Evolutionary conservation across 345 rosid species (phyloP).

Genomic region (Eucalyptus lansdowneana): DNA sequence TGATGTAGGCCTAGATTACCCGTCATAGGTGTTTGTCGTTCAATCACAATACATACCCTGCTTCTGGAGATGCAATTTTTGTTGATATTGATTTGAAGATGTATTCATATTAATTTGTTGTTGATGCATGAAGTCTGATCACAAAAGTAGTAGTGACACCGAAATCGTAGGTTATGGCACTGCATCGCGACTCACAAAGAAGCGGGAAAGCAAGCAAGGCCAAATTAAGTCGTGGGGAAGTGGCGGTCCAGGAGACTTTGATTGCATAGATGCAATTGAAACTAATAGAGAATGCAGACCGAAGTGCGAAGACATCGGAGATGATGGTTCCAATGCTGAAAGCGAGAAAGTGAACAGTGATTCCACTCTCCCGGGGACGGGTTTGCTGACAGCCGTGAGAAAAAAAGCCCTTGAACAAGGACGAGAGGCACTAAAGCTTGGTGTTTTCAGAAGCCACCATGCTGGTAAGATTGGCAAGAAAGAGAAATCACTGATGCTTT

Average conservation of each 20-base stretch:
- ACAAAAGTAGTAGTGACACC: conserved; percentile 2
- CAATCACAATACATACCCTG: not conserved
- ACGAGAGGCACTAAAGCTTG: conserved; percentile 28
- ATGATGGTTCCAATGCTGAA: not conserved
- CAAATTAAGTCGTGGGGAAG: conserved; percentile 56
- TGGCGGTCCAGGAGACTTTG: conserved; percentile 5
- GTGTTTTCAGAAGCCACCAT: conserved; percentile 13
- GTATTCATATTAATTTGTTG: not conserved
- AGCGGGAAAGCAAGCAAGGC: conserved; percentile 14
- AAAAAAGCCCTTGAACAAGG: conserved; percentile 34
- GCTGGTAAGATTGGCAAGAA: conserved; percentile 19
- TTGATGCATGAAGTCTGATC: conserved; percentile 8
- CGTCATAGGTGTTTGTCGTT: not conserved
- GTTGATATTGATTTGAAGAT: not conserved
- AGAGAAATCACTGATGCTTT: conserved; percentile 25
- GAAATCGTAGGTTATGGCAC: conserved; percentile 5
- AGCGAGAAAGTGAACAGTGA: conserved; percentile 1
- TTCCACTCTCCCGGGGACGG: conserved; percentile 1
- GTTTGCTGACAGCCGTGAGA: conserved; percentile 27
- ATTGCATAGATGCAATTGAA: conserved; percentile 5
- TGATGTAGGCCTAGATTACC: not conserved
- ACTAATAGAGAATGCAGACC: conserved; percentile 5
- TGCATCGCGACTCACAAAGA: conserved; percentile 7
- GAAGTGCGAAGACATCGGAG: conserved; percentile 1
- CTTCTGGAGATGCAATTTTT: not conserved